Percentiles rank a stretch among this genome's conserved stretches.
phyloP scores from a whole-genome alignment of 2,329 filamentous ascomycete species.

The Diaporthe citrichinensis region DNA sequence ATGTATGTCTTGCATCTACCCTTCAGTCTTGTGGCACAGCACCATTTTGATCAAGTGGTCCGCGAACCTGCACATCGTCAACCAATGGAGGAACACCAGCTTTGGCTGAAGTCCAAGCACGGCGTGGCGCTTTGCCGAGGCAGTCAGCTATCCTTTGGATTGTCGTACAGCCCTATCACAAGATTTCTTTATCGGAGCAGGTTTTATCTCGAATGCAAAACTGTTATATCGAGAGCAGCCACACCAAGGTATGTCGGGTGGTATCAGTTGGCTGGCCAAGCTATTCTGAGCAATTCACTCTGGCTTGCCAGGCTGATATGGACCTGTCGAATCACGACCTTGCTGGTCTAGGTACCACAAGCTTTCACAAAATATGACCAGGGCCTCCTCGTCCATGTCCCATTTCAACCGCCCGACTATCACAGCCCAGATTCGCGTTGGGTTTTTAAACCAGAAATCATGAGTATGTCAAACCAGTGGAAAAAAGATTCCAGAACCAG shows the following conservation, averaged over 20 bases:
- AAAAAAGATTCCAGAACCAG: slow-evolving; percentile 1
- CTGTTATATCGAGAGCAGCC: background rate
- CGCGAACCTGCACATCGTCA: background rate
- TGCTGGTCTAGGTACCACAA: background rate
- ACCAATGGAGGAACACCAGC: background rate
- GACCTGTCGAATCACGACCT: slow-evolving; percentile 20
- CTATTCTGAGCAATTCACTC: background rate
- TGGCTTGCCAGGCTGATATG: slow-evolving; percentile 27
- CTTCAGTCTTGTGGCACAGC: background rate
- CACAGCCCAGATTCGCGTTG: background rate
- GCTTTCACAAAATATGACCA: background rate
- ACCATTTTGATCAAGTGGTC: background rate
- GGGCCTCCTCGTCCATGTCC: background rate
- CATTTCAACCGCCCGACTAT: background rate
- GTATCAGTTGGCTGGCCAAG: slow-evolving; percentile 11
- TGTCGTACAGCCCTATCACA: background rate
- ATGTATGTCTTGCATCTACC: background rate
- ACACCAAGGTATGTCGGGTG: background rate
- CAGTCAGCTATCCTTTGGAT: background rate
- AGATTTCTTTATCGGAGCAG: background rate
- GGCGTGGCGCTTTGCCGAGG: slow-evolving; percentile 10
- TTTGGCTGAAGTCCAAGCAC: background rate
- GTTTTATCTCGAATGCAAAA: background rate
- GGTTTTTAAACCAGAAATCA: background rate
- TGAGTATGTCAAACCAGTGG: background rate